These are phyloP conservation scores for Plasmodium sp. DNA, from an alignment of 169 alveolate species.

Conservation along the genomic window DNA sequence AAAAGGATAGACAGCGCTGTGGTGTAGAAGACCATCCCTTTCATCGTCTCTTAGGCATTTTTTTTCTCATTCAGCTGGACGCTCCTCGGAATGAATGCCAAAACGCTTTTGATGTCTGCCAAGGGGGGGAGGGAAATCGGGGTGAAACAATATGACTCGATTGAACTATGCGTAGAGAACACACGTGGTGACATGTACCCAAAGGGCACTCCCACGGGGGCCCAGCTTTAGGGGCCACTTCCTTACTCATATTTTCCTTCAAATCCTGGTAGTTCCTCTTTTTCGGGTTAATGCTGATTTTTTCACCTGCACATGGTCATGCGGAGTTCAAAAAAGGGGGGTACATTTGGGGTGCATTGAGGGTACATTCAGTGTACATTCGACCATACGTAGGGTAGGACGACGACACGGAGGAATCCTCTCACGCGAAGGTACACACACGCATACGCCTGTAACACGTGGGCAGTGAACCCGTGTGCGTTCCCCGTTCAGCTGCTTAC, in stretches of 20 bases:
- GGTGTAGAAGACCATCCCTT: not conserved
- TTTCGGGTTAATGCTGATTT: constrained; percentile 44
- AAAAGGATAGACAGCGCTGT: not conserved
- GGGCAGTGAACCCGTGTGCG: not conserved
- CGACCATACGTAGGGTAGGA: not conserved
- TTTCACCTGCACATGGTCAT: constrained; percentile 23
- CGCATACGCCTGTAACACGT: not conserved
- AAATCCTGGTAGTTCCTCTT: constrained; percentile 63
- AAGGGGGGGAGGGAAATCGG: not conserved
- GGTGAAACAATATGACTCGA: not conserved
- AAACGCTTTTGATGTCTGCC: constrained; percentile 52
- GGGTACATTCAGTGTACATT: not conserved
- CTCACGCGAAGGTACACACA: not conserved
- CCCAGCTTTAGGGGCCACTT: not conserved
- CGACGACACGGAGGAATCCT: not conserved
- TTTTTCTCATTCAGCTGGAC: constrained; percentile 64
- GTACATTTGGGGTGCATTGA: not conserved
- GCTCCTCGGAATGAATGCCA: constrained; percentile 49
- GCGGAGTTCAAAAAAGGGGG: not conserved
- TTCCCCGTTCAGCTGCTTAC: not conserved
- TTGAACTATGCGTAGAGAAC: not conserved
- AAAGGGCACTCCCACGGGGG: not conserved
- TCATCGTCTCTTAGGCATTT: constrained; percentile 22
- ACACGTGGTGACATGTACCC: not conserved
- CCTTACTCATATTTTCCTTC: constrained; percentile 48